These are phyloP conservation scores for Tolypocladium paradoxum DNA, from an alignment of 2,329 filamentous ascomycete genomes.

Conservation along the genomic window DNA sequence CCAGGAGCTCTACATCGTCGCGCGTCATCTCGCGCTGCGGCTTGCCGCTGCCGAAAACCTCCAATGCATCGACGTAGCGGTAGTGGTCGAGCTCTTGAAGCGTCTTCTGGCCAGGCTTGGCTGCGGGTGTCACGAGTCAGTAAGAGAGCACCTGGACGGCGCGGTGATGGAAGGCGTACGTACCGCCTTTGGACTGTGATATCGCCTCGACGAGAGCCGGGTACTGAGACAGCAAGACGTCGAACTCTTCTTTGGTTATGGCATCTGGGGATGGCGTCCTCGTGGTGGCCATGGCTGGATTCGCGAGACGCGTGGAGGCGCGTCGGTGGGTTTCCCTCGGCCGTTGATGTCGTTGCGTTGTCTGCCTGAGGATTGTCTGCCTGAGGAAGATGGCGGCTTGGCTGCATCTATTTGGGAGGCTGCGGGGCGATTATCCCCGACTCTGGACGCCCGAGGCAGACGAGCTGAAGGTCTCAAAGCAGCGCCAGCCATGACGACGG, in stretches of 20 bases:
- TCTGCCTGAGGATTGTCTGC: too few species aligned
- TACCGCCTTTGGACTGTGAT: constrained; percentile 35
- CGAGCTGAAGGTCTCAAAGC: too few species aligned
- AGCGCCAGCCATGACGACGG: too few species aligned
- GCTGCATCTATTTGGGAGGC: too few species aligned
- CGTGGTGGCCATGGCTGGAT: constrained; percentile 1
- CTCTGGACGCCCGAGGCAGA: too few species aligned
- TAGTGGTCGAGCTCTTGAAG: constrained; percentile 49
- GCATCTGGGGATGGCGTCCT: constrained; percentile 4
- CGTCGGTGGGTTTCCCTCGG: too few species aligned
- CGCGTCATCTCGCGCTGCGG: constrained; percentile 34
- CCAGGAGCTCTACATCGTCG: constrained; percentile 47
- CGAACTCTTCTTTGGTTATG: constrained; percentile 23
- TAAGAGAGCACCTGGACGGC: not conserved
- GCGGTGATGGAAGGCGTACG: constrained; percentile 3
- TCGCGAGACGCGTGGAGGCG: not conserved
- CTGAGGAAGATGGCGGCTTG: too few species aligned
- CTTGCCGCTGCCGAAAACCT: constrained; percentile 27
- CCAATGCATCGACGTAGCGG: constrained; percentile 44
- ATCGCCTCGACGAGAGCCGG: constrained; percentile 28
- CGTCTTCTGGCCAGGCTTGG: constrained; percentile 37
- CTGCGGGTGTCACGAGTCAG: constrained; percentile 13
- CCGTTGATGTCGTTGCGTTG: too few species aligned
- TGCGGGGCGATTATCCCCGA: too few species aligned
- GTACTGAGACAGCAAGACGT: constrained; percentile 25